A percentile compares a stretch with the other conserved stretches of the same genome.
These are phyloP conservation scores for Geranomyces michiganensis DNA, from an alignment of 192 early-diverging fungal species.

Conservation along the genomic window DNA sequence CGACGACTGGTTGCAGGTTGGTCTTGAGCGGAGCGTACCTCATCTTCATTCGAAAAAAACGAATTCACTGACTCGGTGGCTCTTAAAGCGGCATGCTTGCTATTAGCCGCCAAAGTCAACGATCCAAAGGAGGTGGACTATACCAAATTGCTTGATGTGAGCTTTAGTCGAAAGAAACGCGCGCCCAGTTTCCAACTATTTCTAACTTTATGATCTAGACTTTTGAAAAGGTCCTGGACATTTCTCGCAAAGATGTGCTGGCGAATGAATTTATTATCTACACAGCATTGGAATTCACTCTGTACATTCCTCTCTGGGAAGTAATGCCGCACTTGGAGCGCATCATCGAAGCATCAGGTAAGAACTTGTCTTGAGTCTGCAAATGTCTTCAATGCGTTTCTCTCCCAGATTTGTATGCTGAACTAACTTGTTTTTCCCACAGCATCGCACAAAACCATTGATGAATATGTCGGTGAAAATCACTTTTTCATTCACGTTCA, in stretches of 20 bases:
- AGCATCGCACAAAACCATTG: slow-evolving; percentile 25
- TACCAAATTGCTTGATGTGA: slow-evolving; percentile 60
- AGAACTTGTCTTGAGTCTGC: neutral
- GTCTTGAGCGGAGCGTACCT: too few relatives aligned
- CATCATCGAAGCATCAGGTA: slow-evolving; percentile 60
- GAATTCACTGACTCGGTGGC: too few relatives aligned
- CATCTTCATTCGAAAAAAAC: too few relatives aligned
- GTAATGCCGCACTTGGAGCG: slow-evolving; percentile 92
- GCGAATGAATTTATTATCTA: slow-evolving; percentile 92
- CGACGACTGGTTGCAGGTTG: slow-evolving; percentile 66
- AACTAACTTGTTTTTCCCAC: neutral
- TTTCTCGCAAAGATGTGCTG: slow-evolving; percentile 76
- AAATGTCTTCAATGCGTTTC: neutral
- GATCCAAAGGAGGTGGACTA: slow-evolving; percentile 77
- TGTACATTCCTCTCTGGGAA: slow-evolving; percentile 84
- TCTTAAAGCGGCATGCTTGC: slow-evolving; percentile 67
- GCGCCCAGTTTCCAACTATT: neutral
- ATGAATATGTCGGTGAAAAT: slow-evolving; percentile 29
- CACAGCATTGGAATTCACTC: slow-evolving; percentile 85
- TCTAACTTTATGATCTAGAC: slow-evolving; percentile 41
- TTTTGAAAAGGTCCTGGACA: slow-evolving; percentile 75
- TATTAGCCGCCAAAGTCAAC: slow-evolving; percentile 85
- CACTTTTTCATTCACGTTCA: slow-evolving; percentile 25
- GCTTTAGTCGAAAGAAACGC: neutral
- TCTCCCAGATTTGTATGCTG: neutral